Percentiles rank a stretch among this genome's conserved stretches.
These are phyloP conservation scores for Hypsizygus ulmarius DNA, from an alignment of 1,284 basidiomycete species.

Conservation along the genomic window DNA sequence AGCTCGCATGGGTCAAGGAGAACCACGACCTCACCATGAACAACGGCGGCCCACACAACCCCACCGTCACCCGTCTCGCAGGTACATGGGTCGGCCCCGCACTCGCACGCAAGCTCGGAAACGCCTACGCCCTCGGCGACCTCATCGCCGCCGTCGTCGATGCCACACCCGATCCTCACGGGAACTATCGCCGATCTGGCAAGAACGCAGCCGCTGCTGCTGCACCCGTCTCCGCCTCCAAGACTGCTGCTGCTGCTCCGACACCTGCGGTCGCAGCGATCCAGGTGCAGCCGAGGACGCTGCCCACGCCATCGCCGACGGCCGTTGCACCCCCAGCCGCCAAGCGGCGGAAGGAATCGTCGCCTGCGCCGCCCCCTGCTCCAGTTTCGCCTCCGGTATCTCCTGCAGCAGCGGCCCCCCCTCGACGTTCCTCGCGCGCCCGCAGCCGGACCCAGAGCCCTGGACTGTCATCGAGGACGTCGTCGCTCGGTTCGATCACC, in stretches of 20 bases:
- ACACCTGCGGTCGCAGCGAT: conserved; percentile 26
- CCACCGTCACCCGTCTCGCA: conserved; percentile 70
- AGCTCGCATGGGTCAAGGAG: conserved; percentile 85
- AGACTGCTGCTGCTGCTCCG: conserved; percentile 31
- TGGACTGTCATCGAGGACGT: conserved; percentile 13
- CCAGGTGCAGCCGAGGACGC: conserved; percentile 20
- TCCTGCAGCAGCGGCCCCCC: conserved; percentile 15
- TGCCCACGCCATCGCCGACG: conserved; percentile 37
- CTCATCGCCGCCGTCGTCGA: conserved; percentile 68
- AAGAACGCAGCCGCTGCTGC: conserved; percentile 23
- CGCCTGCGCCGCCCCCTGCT: conserved; percentile 43
- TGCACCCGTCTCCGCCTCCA: conserved; percentile 13
- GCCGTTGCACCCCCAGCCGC: conserved; percentile 40
- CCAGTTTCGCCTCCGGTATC: conserved; percentile 21
- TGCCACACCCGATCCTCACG: conserved; percentile 76
- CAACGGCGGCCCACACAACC: conserved; percentile 73
- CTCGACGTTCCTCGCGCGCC: conserved; percentile 52
- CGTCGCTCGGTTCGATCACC: conserved; percentile 17
- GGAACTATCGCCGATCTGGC: conserved; percentile 70
- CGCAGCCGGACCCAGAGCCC: conserved; percentile 44
- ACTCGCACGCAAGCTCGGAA: conserved; percentile 70
- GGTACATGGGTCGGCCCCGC: conserved; percentile 85
- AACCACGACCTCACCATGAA: conserved; percentile 77
- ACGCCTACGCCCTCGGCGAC: conserved; percentile 56
- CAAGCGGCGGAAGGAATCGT: conserved; percentile 66